A percentile compares a stretch with the other conserved stretches of the same genome.
Conservation (phyloP, 1,284 basidiomycete genomes). For the Puccinia horiana region DNA sequence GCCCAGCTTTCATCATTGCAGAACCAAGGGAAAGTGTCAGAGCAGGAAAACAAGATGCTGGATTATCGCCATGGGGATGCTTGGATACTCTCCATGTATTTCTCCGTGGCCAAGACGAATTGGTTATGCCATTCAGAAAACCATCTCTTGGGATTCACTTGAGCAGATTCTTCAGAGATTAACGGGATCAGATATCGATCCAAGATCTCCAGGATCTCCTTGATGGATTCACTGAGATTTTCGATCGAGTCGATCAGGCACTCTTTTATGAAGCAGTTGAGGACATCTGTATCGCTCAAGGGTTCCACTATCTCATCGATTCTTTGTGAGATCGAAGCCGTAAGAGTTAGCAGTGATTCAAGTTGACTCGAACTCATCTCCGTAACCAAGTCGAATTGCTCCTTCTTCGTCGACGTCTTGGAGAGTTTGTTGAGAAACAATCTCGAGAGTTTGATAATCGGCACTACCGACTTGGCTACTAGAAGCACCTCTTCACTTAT, state of each 20-base stretch:
- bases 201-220: background rate
- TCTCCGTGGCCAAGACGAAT: background rate
- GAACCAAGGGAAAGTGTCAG: too few relatives aligned
- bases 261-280: background rate
- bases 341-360: background rate
- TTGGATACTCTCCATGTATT: background rate
- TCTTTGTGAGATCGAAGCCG: background rate
- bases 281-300: background rate
- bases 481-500: background rate
- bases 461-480: background rate
- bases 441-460: background rate
- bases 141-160: background rate
- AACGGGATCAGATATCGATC: background rate
- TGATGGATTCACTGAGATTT: background rate
- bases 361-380: conserved; percentile 10
- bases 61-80: background rate
- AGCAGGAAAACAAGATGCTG: background rate
- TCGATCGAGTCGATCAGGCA: background rate
- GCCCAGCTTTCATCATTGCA: too few relatives aligned
- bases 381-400: background rate
- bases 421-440: background rate
- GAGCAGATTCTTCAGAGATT: background rate
- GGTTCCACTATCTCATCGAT: background rate
- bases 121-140: conserved; percentile 3
- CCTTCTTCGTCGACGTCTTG: background rate